These are phyloP conservation scores for Tricholoma bakamatsutake DNA, from an alignment of 768 basidiomycete genomes.

Conservation along the genomic window DNA sequence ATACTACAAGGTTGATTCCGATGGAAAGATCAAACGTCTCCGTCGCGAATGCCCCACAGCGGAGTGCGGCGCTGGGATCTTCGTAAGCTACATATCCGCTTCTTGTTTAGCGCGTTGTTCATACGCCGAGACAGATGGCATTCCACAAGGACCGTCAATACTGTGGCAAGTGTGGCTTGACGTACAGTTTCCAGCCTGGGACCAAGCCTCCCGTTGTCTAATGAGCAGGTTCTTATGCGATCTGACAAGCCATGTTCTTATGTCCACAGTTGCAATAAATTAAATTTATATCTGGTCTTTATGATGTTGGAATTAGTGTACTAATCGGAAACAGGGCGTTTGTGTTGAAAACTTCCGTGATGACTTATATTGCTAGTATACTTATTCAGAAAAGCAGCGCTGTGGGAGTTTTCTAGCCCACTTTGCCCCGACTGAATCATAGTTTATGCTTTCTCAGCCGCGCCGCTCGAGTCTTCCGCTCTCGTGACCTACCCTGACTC, in stretches of 20 bases:
- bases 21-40: conserved; percentile 99
- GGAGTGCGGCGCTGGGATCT: conserved; percentile 82
- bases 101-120: conserved; percentile 9
- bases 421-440: too few species aligned
- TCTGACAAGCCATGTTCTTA: neutral
- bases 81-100: conserved; percentile 44
- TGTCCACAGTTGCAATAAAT: neutral
- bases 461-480: neutral
- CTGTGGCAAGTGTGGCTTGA: conserved; percentile 92
- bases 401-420: too few species aligned
- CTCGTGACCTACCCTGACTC: neutral
- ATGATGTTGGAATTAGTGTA: too few species aligned
- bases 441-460: too few species aligned
- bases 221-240: conserved; percentile 7
- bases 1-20: conserved; percentile 99
- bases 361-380: too few species aligned
- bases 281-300: neutral
- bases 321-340: too few species aligned
- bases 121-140: conserved; percentile 68
- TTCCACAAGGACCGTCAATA: conserved; percentile 98
- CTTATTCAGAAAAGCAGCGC: too few species aligned
- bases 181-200: conserved; percentile 79
- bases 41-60: conserved; percentile 91
- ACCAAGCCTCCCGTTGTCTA: conserved; percentile 72
- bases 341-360: too few species aligned